Conservation (phyloP, 257 asterid genomes). For the Knoxia roxburghii region DNA sequence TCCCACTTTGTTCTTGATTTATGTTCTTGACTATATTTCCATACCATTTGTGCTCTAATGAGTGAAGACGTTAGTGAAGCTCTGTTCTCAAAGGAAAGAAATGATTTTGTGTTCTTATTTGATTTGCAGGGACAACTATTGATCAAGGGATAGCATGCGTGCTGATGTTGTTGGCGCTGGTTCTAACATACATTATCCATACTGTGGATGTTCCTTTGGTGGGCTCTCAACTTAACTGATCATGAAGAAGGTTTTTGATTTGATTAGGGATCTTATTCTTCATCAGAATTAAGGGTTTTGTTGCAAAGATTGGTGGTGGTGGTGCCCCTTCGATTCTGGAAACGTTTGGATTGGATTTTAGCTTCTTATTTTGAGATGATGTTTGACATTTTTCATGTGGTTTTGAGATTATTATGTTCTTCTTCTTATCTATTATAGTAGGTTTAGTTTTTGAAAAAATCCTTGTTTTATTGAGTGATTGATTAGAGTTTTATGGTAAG, state of each 20-base stretch:
- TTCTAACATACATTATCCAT: conserved; percentile 69
- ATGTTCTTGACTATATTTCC: too few relatives aligned
- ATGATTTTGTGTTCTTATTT: background rate
- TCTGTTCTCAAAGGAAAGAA: background rate
- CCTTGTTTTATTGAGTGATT: background rate
- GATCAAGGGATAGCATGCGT: conserved; percentile 70
- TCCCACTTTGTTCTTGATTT: too few relatives aligned
- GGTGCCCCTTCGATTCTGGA: too few relatives aligned
- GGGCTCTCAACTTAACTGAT: conserved; percentile 25
- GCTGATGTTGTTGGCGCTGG: conserved; percentile 66
- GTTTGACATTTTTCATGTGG: background rate
- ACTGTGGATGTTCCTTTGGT: conserved; percentile 42
- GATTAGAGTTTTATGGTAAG: background rate
- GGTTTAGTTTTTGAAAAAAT: background rate
- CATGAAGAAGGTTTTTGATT: too few relatives aligned
- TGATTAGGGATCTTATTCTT: too few relatives aligned
- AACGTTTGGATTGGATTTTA: background rate
- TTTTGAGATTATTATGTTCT: background rate
- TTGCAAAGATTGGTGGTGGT: background rate
- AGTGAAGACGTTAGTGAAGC: too few relatives aligned
- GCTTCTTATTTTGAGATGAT: background rate
- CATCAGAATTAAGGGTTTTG: background rate
- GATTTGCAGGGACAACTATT: conserved; percentile 59
- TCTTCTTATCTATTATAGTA: background rate
- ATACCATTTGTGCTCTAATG: too few relatives aligned